phyloP scores from a whole-genome alignment of 768 basidiomycete genomes.

The Polyporus arcularius region DNA sequence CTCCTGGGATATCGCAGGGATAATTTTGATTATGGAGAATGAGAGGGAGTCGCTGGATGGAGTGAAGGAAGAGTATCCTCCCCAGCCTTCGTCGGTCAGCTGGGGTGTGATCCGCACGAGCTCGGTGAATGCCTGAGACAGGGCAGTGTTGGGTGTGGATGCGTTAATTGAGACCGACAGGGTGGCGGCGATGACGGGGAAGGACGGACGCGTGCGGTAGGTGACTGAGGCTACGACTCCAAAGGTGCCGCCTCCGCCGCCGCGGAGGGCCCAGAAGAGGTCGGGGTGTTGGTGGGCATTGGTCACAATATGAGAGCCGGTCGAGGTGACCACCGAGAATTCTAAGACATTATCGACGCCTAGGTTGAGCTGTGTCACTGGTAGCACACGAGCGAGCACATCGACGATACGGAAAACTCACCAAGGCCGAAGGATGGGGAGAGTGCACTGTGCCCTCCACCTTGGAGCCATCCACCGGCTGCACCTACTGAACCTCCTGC shows the following conservation, averaged over 20 bases:
- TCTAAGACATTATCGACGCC: slow-evolving; percentile 34
- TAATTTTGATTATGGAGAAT: slow-evolving; percentile 11
- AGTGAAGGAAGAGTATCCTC: background rate
- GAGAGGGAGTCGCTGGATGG: background rate
- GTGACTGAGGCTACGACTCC: slow-evolving; percentile 45
- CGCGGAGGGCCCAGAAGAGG: slow-evolving; percentile 54
- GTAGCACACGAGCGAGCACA: background rate
- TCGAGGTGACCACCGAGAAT: slow-evolving; percentile 54
- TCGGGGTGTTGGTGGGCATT: slow-evolving; percentile 49
- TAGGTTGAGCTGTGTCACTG: background rate
- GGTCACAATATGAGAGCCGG: slow-evolving; percentile 43
- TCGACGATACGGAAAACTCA: slow-evolving; percentile 19
- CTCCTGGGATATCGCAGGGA: slow-evolving; percentile 37
- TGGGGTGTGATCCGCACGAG: slow-evolving; percentile 36
- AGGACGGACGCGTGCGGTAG: slow-evolving; percentile 42
- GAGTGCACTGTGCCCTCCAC: slow-evolving; percentile 33
- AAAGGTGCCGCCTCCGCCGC: slow-evolving; percentile 41
- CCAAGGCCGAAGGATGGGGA: slow-evolving; percentile 32
- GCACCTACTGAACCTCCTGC: slow-evolving; percentile 43
- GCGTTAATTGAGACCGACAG: slow-evolving; percentile 17
- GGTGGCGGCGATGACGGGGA: slow-evolving; percentile 33
- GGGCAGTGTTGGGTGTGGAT: slow-evolving; percentile 1
- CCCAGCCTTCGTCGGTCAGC: slow-evolving; percentile 35
- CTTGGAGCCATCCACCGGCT: slow-evolving; percentile 45
- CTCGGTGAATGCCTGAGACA: slow-evolving; percentile 24